phyloP scores from a whole-genome alignment of 768 basidiomycete species.

The Neoboletus magnificus region DNA sequence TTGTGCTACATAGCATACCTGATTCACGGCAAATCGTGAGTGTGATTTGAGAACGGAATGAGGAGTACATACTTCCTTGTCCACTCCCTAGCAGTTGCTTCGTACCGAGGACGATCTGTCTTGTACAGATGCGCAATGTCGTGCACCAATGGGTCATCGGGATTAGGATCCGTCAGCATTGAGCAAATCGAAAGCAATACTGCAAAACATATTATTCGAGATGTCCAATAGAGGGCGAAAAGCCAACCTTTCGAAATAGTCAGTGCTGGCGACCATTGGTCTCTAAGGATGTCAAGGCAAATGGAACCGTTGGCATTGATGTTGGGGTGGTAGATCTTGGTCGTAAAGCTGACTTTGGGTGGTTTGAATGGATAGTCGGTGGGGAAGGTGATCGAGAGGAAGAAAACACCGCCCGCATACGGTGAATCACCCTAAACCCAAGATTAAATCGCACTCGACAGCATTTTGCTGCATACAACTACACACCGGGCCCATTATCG shows the following conservation, averaged over 20 bases:
- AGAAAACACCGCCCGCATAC: slow-evolving; percentile 98
- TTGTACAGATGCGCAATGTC: slow-evolving; percentile 99
- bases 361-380: slow-evolving; percentile 99
- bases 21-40: neutral
- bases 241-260: slow-evolving; percentile 94
- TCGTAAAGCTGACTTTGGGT: slow-evolving; percentile 99
- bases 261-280: slow-evolving; percentile 98
- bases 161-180: slow-evolving; percentile 99
- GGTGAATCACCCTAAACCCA: slow-evolving; percentile 84
- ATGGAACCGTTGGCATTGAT: slow-evolving; percentile 99
- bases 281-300: slow-evolving; percentile 96
- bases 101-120: slow-evolving; percentile 96
- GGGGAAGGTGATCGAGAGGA: slow-evolving; percentile 91
- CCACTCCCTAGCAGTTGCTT: slow-evolving; percentile 98
- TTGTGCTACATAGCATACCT: slow-evolving; percentile 55
- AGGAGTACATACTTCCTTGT: slow-evolving; percentile 83
- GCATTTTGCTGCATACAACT: neutral
- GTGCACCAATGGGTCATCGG: slow-evolving; percentile 97
- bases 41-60: neutral
- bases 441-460: slow-evolving; percentile 22
- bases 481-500: slow-evolving; percentile 98
- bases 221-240: neutral
- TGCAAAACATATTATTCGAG: slow-evolving; percentile 28
- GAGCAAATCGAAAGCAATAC: slow-evolving; percentile 98
- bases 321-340: slow-evolving; percentile 99